These are phyloP conservation scores for Alternaria consortialis DNA, from an alignment of 2,329 filamentous ascomycete species.

Conservation along the genomic window DNA sequence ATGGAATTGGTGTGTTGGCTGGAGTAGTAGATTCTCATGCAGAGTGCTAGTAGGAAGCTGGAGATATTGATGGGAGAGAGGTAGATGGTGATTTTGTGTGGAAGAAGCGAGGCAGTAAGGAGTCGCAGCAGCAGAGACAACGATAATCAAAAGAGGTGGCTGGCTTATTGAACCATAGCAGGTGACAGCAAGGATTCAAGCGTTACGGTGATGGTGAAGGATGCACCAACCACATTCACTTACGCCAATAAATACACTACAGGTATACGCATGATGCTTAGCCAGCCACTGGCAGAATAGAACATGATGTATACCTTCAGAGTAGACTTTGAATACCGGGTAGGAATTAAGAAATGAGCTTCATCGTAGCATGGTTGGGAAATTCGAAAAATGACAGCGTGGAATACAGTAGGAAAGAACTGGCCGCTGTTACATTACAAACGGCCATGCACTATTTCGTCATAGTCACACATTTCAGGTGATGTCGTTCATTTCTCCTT, in stretches of 20 bases:
- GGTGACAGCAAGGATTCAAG: conserved; percentile 14
- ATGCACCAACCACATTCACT: conserved; percentile 1
- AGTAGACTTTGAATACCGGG: background rate
- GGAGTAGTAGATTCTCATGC: background rate
- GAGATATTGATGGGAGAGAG: background rate
- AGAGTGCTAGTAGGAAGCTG: background rate
- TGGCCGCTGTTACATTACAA: conserved; percentile 22
- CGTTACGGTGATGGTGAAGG: conserved; percentile 5
- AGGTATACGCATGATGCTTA: background rate
- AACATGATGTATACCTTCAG: background rate
- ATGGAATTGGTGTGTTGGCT: background rate
- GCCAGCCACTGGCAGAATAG: background rate
- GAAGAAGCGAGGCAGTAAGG: background rate
- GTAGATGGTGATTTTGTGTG: background rate
- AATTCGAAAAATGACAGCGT: background rate
- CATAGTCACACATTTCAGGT: conserved; percentile 10
- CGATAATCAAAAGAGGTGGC: background rate
- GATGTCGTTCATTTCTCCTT: conserved; percentile 29
- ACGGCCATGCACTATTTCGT: conserved; percentile 11
- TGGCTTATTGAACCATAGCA: background rate
- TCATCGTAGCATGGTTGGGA: background rate
- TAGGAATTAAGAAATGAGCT: background rate
- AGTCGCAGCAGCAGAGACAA: background rate
- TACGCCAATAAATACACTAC: background rate
- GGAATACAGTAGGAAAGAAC: conserved; percentile 2